phyloP scores from a whole-genome alignment of 2,329 filamentous ascomycete genomes.

The Penicillium verrucosum region DNA sequence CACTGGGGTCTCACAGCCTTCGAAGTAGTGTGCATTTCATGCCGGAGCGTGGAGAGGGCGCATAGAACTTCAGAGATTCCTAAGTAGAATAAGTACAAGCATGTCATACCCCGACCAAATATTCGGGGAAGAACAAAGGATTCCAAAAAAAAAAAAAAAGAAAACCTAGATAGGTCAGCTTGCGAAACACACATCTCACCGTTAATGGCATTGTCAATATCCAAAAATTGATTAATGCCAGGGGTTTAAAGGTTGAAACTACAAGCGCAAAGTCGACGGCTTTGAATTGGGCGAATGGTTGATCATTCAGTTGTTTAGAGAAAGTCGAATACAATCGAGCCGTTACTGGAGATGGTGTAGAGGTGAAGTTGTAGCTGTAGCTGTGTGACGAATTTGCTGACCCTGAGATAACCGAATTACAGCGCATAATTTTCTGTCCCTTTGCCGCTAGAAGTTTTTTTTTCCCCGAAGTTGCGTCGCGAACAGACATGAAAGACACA shows the following conservation, averaged over 20 bases:
- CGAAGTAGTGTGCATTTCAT: too few species aligned
- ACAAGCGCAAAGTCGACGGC: constrained; percentile 27
- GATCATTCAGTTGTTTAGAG: constrained; percentile 14
- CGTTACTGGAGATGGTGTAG: constrained; percentile 41
- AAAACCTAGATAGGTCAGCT: background rate
- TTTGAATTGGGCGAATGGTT: constrained; percentile 16
- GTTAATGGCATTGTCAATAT: background rate
- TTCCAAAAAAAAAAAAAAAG: background rate
- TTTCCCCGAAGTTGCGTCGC: constrained; percentile 39
- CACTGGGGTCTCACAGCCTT: background rate
- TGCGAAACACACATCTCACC: constrained; percentile 2
- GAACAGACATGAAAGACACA: constrained; percentile 39
- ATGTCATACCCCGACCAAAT: background rate
- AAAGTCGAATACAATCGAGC: constrained; percentile 41
- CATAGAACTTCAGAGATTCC: background rate
- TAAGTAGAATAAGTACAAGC: background rate
- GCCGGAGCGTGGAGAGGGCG: background rate
- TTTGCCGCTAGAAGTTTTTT: constrained; percentile 39
- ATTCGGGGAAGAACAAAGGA: background rate
- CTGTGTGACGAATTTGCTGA: constrained; percentile 36
- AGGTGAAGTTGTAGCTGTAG: constrained; percentile 35
- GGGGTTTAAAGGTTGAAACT: constrained; percentile 20
- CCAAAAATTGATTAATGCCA: constrained; percentile 8
- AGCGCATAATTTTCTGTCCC: constrained; percentile 42
- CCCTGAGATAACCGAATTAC: constrained; percentile 46